Percentiles rank a stretch among this genome's conserved stretches.
phyloP scores from a whole-genome alignment of 2,329 filamentous ascomycete species.

The Huntiella decipiens region DNA sequence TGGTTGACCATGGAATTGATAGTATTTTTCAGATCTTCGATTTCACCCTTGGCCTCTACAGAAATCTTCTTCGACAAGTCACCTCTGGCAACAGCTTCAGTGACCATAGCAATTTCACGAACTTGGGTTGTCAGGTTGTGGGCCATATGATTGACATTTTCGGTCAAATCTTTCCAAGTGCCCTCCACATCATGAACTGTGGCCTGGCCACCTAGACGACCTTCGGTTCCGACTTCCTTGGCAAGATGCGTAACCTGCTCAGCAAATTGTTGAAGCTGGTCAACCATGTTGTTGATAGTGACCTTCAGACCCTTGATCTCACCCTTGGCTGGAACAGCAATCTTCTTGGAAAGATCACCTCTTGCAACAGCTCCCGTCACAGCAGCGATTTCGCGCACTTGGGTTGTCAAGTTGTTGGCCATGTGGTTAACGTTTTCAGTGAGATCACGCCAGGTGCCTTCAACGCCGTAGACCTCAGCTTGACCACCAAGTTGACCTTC shows the following conservation, averaged over 20 bases:
- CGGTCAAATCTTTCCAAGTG: constrained; percentile 43
- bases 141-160: constrained; percentile 73
- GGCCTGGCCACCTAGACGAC: constrained; percentile 76
- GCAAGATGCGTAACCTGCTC: constrained; percentile 90
- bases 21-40: too few relatives aligned
- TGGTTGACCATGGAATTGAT: too few relatives aligned
- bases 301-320: constrained; percentile 96
- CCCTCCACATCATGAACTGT: constrained; percentile 61
- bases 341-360: constrained; percentile 90
- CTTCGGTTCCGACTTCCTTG: constrained; percentile 34
- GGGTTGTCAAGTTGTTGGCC: constrained; percentile 41
- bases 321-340: constrained; percentile 90
- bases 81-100: constrained; percentile 64
- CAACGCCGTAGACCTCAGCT: constrained; percentile 36
- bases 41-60: too few relatives aligned
- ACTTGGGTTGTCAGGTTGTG: constrained; percentile 70
- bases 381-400: constrained; percentile 93
- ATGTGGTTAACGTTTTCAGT: too few relatives aligned
- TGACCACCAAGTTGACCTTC: constrained; percentile 98
- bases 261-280: constrained; percentile 89
- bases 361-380: constrained; percentile 93
- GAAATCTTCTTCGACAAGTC: constrained; percentile 29
- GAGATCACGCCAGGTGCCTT: too few relatives aligned
- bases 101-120: constrained; percentile 69
- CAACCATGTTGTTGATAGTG: constrained; percentile 98